A percentile compares a stretch with the other conserved stretches of the same genome.
These are phyloP conservation scores for Pyrus pyrifolia DNA, from an alignment of 306 rosid genomes.

Conservation along the genomic window DNA sequence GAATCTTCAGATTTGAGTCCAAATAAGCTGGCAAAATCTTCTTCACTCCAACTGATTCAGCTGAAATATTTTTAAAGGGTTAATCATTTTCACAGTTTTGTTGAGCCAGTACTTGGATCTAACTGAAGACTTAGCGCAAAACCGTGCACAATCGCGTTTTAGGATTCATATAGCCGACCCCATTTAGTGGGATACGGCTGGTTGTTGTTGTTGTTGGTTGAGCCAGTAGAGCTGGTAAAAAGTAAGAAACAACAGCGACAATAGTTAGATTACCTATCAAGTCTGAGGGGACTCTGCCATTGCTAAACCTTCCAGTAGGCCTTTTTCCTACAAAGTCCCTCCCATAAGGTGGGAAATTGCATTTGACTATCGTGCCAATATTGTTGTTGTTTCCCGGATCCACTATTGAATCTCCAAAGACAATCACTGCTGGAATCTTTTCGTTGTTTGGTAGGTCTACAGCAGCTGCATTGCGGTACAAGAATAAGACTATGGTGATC, in stretches of 20 bases:
- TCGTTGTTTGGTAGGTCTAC: conserved; percentile 24
- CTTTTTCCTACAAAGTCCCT: conserved; percentile 40
- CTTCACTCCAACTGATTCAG: conserved; percentile 53
- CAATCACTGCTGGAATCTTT: conserved; percentile 51
- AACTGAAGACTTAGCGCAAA: no score
- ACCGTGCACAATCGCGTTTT: no score
- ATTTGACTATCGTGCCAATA: conserved; percentile 34
- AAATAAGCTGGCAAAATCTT: conserved; percentile 53
- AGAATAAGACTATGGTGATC: conserved; percentile 2
- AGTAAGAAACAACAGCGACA: neutral
- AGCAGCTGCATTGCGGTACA: neutral
- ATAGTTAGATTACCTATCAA: conserved; percentile 25
- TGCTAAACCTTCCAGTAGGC: conserved; percentile 65
- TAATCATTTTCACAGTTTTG: neutral
- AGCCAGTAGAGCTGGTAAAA: neutral
- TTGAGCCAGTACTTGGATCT: neutral
- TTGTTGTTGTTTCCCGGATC: conserved; percentile 70
- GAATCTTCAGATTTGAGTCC: conserved; percentile 39
- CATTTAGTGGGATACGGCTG: no score
- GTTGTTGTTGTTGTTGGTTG: neutral
- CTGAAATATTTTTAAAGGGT: conserved; percentile 17
- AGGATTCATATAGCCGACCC: no score
- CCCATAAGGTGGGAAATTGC: conserved; percentile 73
- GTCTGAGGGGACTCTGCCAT: conserved; percentile 55
- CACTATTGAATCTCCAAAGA: conserved; percentile 70